Base-by-base conservation (phyloP, 2,329 filamentous ascomycete species). In the Beauveria brongniartii region DNA sequence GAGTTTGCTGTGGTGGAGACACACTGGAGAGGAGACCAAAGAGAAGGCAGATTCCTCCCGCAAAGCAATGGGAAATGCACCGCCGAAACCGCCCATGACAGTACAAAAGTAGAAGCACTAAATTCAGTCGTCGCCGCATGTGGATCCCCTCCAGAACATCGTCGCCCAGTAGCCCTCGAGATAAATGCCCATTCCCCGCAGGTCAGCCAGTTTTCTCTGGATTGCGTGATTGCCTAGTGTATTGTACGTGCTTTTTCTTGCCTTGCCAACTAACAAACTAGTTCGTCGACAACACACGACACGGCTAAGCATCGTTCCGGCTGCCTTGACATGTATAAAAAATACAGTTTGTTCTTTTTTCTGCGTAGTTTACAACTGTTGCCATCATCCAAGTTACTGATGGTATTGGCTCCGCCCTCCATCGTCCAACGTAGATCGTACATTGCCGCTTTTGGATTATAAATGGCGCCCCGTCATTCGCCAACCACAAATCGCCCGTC, bases 191-290 rank as follows among this genome's bases (percentile, higher is more conserved):
- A 59, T 66, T 67, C 67, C 68, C 68, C 67, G 65, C 67, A 66
- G 57, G 63, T 51, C 63, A 63, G 62, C 65, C 62, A 67, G 63
- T 65, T 62, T 65, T 61, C 28, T 61, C 65, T 65, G 64, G 69
- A 72, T 72, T 72, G 70, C 70, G 70, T 72, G 70, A 72, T 72
- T 67, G 67, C 63, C 66, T 72, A 72, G 68, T 66, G 69, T 62
- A 66, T 52, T 60, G 48, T 54, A 58, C 61, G 59, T 61, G 59
- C 59, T 61, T 61, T 55, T 41, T 16, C 16, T 20, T 18, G 41
- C 41, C 6, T 52, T 10, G 1, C 9, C 22, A 14, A 43, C 41
- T 43, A 24, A 26, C 34, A 14, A 14, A 40, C 50, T 40, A 22
- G 40, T 34, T 30, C 30, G 20, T 20, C 18, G 18, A 52, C n/a